Conservation (phyloP, 148 eudicot genomes). For the Hydrangea macrophylla region DNA sequence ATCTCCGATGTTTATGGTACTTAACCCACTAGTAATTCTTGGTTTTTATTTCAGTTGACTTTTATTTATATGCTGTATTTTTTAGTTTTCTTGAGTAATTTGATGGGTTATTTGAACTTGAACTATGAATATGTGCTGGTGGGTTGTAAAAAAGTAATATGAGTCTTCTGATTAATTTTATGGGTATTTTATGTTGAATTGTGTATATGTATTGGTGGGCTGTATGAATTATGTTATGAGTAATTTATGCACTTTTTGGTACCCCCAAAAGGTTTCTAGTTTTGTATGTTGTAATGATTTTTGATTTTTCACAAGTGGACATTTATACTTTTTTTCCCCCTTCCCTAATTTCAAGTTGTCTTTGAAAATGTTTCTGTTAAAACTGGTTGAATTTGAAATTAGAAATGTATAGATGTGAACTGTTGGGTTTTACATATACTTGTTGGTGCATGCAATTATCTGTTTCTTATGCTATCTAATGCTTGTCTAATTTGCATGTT, state of each 20-base stretch:
- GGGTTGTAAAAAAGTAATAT: too few species aligned
- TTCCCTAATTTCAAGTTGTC: background rate
- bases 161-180: too few species aligned
- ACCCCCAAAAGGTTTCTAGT: background rate
- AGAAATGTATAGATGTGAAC: background rate
- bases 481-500: background rate
- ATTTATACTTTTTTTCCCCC: background rate
- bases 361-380: background rate
- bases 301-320: background rate
- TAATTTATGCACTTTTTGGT: background rate
- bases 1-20: constrained; percentile 54
- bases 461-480: too few species aligned
- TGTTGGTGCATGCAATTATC: background rate
- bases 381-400: background rate
- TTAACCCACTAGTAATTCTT: background rate
- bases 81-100: constrained; percentile 2
- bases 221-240: background rate
- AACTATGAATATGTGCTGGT: background rate
- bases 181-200: too few species aligned
- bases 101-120: background rate
- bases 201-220: too few species aligned
- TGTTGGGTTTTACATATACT: background rate
- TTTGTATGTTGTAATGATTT: background rate
- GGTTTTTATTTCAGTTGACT: too few species aligned
- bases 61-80: background rate